Conservation (phyloP, 805 yeast species). For the Scheffersomyces coipomensis region DNA sequence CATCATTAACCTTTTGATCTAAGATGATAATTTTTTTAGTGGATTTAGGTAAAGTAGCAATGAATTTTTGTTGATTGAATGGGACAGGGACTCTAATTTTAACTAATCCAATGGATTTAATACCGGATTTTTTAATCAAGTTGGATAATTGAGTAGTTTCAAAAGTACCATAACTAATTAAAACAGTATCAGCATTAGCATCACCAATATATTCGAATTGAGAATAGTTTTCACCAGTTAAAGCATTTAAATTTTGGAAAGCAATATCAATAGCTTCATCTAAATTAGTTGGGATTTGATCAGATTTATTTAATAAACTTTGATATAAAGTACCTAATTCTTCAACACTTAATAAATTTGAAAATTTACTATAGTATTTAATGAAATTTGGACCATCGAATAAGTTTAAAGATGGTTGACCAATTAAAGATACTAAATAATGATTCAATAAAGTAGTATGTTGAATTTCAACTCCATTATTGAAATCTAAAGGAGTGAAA, state of each 20-base stretch:
- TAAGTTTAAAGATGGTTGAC: slow-evolving; percentile 63
- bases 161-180: slow-evolving; percentile 75
- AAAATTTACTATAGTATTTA: slow-evolving; percentile 47
- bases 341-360: slow-evolving; percentile 43
- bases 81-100: slow-evolving; percentile 79
- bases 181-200: slow-evolving; percentile 63
- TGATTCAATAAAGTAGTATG: slow-evolving; percentile 63
- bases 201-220: slow-evolving; percentile 74
- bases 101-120: slow-evolving; percentile 58
- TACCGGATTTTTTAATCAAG: slow-evolving; percentile 35
- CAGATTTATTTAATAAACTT: slow-evolving; percentile 27
- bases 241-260: slow-evolving; percentile 48
- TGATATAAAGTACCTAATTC: slow-evolving; percentile 38
- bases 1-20: slow-evolving; percentile 18
- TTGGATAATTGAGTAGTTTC: slow-evolving; percentile 57
- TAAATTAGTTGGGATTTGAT: slow-evolving; percentile 22
- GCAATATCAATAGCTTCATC: slow-evolving; percentile 45
- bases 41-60: slow-evolving; percentile 54
- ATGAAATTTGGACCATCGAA: slow-evolving; percentile 77
- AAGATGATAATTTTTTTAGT: slow-evolving; percentile 64
- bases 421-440: slow-evolving; percentile 49
- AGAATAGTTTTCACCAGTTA: slow-evolving; percentile 52
- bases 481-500: slow-evolving; percentile 57
- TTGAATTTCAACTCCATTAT: slow-evolving; percentile 58
- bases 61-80: slow-evolving; percentile 63